A percentile compares a stretch with the other conserved stretches of the same genome.
These are phyloP conservation scores for Candida freyschussii DNA, from an alignment of 1,139 yeast species.

Conservation along the genomic window DNA sequence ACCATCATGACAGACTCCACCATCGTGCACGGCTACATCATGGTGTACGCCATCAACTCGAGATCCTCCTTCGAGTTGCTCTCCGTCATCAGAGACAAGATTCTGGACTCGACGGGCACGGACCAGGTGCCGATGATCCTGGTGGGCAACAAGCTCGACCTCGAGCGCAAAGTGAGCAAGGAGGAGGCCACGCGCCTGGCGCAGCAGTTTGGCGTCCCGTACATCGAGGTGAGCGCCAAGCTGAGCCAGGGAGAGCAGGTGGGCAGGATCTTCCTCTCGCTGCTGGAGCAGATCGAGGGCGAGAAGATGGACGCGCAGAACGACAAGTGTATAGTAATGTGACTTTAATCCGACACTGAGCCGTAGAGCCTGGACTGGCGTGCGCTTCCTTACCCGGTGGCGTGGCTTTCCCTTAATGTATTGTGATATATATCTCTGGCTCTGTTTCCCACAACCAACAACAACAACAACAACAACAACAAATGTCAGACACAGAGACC, in stretches of 20 bases:
- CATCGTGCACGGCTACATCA: conserved; percentile 76
- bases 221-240: conserved; percentile 83
- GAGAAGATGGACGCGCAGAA: conserved; percentile 40
- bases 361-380: no score
- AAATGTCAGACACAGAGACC: no score
- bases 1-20: conserved; percentile 80
- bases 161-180: conserved; percentile 62
- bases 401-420: no score
- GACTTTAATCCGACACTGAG: no score
- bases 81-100: conserved; percentile 76
- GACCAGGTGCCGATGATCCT: conserved; percentile 74
- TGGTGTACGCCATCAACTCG: conserved; percentile 80
- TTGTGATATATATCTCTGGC: no score
- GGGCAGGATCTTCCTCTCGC: conserved; percentile 55
- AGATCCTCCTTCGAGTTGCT: conserved; percentile 76
- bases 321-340: conserved; percentile 32
- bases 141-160: conserved; percentile 81
- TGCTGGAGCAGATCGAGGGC: conserved; percentile 70
- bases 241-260: conserved; percentile 59
- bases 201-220: conserved; percentile 54
- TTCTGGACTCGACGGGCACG: conserved; percentile 61
- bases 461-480: background rate
- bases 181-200: conserved; percentile 67
- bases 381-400: no score
- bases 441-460: no score